Evolutionary conservation across 768 basidiomycete species (phyloP).

Genomic region (Candolleomyces aberdarensis): DNA sequence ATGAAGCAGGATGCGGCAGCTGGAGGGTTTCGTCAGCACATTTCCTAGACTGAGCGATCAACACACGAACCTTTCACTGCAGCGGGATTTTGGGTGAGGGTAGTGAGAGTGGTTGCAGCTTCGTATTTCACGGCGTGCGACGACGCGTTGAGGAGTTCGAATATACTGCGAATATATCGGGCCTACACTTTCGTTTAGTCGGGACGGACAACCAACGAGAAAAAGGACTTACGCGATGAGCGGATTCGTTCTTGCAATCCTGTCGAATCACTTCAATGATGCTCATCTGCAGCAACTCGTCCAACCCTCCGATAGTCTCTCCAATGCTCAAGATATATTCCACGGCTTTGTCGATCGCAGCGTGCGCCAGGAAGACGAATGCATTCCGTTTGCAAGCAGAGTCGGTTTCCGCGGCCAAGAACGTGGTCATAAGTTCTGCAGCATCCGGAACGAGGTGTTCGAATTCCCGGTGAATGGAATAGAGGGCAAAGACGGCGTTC

Average conservation of each 20-base stretch:
- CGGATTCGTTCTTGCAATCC: slow-evolving; percentile 84
- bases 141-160: slow-evolving; percentile 84
- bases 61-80: slow-evolving; percentile 78
- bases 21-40: slow-evolving; percentile 24
- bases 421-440: slow-evolving; percentile 92
- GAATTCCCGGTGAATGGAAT: slow-evolving; percentile 91
- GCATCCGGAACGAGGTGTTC: slow-evolving; percentile 96
- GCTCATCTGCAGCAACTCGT: slow-evolving; percentile 93
- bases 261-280: slow-evolving; percentile 90
- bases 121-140: slow-evolving; percentile 97
- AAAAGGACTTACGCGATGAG: slow-evolving; percentile 62
- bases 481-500: slow-evolving; percentile 96
- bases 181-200: slow-evolving; percentile 43
- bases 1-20: slow-evolving; percentile 89
- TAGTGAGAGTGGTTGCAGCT: slow-evolving; percentile 91
- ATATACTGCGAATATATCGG: slow-evolving; percentile 92
- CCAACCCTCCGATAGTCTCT: slow-evolving; percentile 77
- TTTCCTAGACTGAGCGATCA: not conserved
- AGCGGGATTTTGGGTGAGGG: slow-evolving; percentile 91
- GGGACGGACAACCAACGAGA: not conserved
- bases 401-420: slow-evolving; percentile 94
- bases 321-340: slow-evolving; percentile 87
- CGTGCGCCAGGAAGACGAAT: slow-evolving; percentile 88
- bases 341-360: slow-evolving; percentile 86
- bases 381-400: slow-evolving; percentile 97